Conservation (phyloP, 2,329 filamentous ascomycete species). For the Colletotrichum tamarilloi region DNA sequence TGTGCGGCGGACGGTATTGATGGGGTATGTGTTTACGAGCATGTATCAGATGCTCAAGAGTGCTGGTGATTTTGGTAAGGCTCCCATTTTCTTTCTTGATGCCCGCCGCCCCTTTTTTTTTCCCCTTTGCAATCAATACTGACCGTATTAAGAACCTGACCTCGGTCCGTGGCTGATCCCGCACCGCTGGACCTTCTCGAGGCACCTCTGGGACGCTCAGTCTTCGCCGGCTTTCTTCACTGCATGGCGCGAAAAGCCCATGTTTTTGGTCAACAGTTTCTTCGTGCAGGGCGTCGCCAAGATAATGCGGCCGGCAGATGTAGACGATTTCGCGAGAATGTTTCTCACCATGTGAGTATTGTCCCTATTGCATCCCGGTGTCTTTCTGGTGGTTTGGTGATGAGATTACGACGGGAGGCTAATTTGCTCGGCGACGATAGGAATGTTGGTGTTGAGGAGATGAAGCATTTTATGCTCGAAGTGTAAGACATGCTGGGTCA, state of each 20-base stretch:
- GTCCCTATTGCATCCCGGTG: not conserved
- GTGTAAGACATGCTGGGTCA: not conserved
- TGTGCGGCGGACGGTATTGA: constrained; percentile 51
- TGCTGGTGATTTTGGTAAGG: constrained; percentile 34
- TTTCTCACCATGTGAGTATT: constrained; percentile 51
- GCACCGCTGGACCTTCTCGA: constrained; percentile 51
- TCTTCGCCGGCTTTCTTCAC: constrained; percentile 54
- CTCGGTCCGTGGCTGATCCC: constrained; percentile 36
- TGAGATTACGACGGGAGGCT: not conserved
- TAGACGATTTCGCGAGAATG: constrained; percentile 53
- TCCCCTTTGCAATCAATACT: not conserved
- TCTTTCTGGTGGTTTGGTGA: too few species aligned
- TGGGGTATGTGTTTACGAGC: constrained; percentile 46
- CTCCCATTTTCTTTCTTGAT: not conserved
- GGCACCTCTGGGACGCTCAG: constrained; percentile 55
- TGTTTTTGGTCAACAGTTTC: constrained; percentile 48
- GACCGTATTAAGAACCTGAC: not conserved
- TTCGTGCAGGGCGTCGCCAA: constrained; percentile 50
- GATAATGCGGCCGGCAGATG: constrained; percentile 48
- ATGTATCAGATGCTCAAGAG: constrained; percentile 48
- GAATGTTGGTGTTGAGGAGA: constrained; percentile 34
- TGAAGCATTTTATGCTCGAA: constrained; percentile 36
- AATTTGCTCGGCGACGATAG: not conserved
- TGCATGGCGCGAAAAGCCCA: constrained; percentile 56
- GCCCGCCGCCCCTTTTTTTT: not conserved